These are phyloP conservation scores for Trifolium subterraneum DNA, from an alignment of 306 rosid species.

Conservation along the genomic window DNA sequence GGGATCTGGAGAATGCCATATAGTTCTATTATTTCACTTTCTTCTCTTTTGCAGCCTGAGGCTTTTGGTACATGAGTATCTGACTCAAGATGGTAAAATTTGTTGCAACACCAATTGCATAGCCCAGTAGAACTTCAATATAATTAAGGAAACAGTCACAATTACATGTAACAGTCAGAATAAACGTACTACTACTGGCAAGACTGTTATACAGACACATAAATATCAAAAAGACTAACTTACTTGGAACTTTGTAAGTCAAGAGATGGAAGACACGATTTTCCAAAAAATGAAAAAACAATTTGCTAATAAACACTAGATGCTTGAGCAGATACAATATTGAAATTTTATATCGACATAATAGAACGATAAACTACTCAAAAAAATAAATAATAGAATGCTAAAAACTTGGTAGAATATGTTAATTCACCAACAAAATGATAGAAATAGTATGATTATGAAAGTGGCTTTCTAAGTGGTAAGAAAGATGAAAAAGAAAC, in stretches of 20 bases:
- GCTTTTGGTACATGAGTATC: slow-evolving; percentile 74
- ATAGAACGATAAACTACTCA: not conserved
- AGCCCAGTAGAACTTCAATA: slow-evolving; percentile 79
- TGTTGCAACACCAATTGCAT: slow-evolving; percentile 73
- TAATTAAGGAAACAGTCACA: slow-evolving; percentile 53
- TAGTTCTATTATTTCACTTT: slow-evolving; percentile 57
- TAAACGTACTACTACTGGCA: not conserved
- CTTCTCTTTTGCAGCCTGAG: slow-evolving; percentile 69
- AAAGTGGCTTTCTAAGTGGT: slow-evolving; percentile 25
- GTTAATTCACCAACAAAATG: slow-evolving; percentile 6
- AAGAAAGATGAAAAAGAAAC: slow-evolving; percentile 18
- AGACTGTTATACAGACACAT: not conserved
- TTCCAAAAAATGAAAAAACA: not conserved
- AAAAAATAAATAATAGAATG: too few relatives aligned
- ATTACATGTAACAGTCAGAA: not conserved
- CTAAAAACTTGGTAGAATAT: not conserved
- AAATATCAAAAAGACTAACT: not conserved
- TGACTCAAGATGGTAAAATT: slow-evolving; percentile 79
- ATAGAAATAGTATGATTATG: not conserved
- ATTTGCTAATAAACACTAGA: not conserved
- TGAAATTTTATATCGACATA: not conserved
- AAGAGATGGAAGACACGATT: not conserved
- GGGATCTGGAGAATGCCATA: slow-evolving; percentile 3
- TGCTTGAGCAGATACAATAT: slow-evolving; percentile 2
- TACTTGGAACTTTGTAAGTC: not conserved